phyloP scores from a whole-genome alignment of 2,329 filamentous ascomycete species.

The Thielaviopsis ethacetica region DNA sequence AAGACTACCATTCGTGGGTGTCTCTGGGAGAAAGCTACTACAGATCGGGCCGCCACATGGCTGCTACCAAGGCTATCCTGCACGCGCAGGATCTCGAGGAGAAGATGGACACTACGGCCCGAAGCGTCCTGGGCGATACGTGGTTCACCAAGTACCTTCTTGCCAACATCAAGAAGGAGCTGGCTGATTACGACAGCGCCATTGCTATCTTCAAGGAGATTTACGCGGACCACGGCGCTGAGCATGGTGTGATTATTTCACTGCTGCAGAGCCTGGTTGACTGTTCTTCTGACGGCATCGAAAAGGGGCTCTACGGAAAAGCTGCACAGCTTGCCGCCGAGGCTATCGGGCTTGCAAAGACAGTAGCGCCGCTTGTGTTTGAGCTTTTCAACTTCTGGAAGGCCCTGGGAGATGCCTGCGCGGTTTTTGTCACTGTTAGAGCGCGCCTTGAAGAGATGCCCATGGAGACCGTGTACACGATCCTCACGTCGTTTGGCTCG shows the following conservation, averaged over 20 bases:
- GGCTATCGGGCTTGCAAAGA: constrained; percentile 50
- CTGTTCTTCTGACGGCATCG: constrained; percentile 57
- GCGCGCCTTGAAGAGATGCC: constrained; percentile 47
- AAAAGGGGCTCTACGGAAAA: constrained; percentile 76
- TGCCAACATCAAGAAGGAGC: constrained; percentile 80
- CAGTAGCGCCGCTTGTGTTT: constrained; percentile 41
- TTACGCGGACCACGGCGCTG: constrained; percentile 46
- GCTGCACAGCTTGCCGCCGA: constrained; percentile 53
- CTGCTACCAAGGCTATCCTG: constrained; percentile 80
- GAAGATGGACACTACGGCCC: constrained; percentile 29
- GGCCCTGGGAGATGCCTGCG: constrained; percentile 72
- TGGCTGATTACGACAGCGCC: constrained; percentile 78
- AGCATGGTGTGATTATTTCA: constrained; percentile 78
- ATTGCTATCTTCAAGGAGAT: constrained; percentile 63
- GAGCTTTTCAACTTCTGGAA: constrained; percentile 94
- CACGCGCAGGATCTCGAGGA: constrained; percentile 65
- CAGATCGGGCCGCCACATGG: constrained; percentile 80
- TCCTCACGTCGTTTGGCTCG: constrained; percentile 39
- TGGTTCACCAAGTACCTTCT: constrained; percentile 98
- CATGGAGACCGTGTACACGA: constrained; percentile 31
- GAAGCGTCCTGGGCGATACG: constrained; percentile 37
- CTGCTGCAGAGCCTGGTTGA: constrained; percentile 80
- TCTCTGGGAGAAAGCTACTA: constrained; percentile 96
- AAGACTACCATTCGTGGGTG: constrained; percentile 91
- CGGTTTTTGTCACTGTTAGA: constrained; percentile 67